These are phyloP conservation scores for Colletotrichum chrysophilum DNA, from an alignment of 2,329 filamentous ascomycete species.

Conservation along the genomic window DNA sequence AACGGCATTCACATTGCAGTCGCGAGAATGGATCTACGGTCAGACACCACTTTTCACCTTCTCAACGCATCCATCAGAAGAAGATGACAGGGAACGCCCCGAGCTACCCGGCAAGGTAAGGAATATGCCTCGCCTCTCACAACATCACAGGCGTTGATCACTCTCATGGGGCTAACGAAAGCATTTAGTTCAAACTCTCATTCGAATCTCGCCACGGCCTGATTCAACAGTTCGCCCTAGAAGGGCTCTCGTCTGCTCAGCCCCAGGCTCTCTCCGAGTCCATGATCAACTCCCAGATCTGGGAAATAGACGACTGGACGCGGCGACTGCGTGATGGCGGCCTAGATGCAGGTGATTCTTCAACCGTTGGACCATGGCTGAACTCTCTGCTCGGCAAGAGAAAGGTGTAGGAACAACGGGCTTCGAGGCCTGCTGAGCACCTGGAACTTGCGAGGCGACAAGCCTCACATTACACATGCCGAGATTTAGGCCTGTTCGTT, in stretches of 20 bases:
- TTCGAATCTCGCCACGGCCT: constrained; percentile 43
- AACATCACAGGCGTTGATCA: not conserved
- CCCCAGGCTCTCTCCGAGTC: not conserved
- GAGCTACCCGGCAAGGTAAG: constrained; percentile 51
- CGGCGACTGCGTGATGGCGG: not conserved
- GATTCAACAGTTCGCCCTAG: constrained; percentile 36
- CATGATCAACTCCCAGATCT: constrained; percentile 8
- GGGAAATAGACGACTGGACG: constrained; percentile 21
- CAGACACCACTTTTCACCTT: constrained; percentile 88
- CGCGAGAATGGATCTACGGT: constrained; percentile 77
- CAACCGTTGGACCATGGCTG: constrained; percentile 12
- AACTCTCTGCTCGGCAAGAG: constrained; percentile 3
- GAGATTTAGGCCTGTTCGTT: not conserved
- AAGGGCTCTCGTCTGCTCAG: not conserved
- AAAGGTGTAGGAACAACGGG: not conserved
- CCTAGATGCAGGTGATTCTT: not conserved
- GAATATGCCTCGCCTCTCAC: not conserved
- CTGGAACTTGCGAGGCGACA: not conserved
- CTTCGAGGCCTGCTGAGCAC: not conserved
- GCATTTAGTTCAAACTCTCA: constrained; percentile 28
- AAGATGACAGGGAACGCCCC: constrained; percentile 63
- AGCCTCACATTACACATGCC: not conserved
- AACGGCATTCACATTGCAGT: constrained; percentile 40
- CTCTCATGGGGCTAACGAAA: not conserved
- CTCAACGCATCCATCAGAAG: constrained; percentile 62